These are phyloP conservation scores for Geranium rotundifolium DNA, from an alignment of 345 rosid genomes.

Conservation along the genomic window DNA sequence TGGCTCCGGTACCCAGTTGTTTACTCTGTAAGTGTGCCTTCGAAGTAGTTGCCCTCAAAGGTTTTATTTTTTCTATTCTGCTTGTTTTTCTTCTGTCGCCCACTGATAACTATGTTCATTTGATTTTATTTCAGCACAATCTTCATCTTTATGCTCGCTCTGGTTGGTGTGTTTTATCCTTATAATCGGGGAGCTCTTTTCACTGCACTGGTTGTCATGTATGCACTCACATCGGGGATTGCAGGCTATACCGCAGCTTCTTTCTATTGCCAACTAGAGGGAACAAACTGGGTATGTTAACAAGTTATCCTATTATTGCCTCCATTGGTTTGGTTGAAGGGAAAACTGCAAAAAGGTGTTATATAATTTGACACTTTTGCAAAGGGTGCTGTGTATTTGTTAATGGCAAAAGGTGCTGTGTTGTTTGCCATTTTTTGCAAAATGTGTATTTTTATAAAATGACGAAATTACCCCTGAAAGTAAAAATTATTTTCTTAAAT, in stretches of 20 bases:
- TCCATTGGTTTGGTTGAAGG: no score
- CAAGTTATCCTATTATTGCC: no score
- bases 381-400: no score
- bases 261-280: constrained; percentile 40
- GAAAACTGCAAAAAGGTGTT: no score
- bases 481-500: no score
- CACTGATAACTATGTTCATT: background rate
- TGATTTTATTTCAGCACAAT: constrained; percentile 21
- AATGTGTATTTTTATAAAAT: no score
- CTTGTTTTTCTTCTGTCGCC: background rate
- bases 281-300: constrained; percentile 33
- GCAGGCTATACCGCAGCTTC: constrained; percentile 40
- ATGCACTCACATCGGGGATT: constrained; percentile 44
- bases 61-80: background rate
- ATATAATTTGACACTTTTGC: no score
- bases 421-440: no score
- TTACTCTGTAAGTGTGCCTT: constrained; percentile 29
- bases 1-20: constrained; percentile 42
- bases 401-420: no score
- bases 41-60: background rate
- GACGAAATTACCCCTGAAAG: no score
- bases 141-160: constrained; percentile 33
- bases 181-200: constrained; percentile 41
- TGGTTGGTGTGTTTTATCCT: constrained; percentile 44
- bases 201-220: constrained; percentile 38